A percentile compares a stretch with the other conserved stretches of the same genome.
phyloP scores from a whole-genome alignment of 2,329 filamentous ascomycete species.

The Ceratocystis eucalypticola region DNA sequence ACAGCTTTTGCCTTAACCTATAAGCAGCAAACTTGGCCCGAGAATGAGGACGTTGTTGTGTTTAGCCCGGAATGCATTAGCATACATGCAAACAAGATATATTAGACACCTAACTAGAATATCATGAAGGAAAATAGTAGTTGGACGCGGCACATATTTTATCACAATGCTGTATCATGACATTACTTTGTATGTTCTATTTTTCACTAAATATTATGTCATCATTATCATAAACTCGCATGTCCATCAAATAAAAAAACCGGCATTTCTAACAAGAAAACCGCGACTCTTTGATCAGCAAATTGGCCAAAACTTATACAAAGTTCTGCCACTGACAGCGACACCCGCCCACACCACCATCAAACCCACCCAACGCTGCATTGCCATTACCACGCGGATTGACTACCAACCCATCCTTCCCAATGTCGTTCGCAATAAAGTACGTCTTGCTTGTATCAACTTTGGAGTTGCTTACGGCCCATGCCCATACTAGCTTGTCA shows the following conservation, averaged over 20 bases:
- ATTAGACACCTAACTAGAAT: slow-evolving; percentile 24
- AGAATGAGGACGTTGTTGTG: slow-evolving; percentile 56
- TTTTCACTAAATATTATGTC: neutral
- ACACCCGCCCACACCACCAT: slow-evolving; percentile 51
- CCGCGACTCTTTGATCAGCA: neutral
- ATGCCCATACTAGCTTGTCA: slow-evolving; percentile 42
- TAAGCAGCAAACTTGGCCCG: slow-evolving; percentile 52
- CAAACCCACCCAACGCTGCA: slow-evolving; percentile 42
- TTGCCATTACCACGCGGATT: slow-evolving; percentile 37
- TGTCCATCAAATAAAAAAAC: too few relatives aligned
- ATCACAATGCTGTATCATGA: neutral
- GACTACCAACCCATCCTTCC: slow-evolving; percentile 37
- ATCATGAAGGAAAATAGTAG: slow-evolving; percentile 12
- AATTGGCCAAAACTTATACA: neutral
- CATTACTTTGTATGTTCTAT: neutral
- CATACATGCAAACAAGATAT: slow-evolving; percentile 38
- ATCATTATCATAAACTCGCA: too few relatives aligned
- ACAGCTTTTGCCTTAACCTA: slow-evolving; percentile 58
- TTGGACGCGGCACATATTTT: neutral
- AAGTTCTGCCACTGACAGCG: slow-evolving; percentile 46
- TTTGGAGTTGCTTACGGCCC: slow-evolving; percentile 36
- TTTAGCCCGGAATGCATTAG: slow-evolving; percentile 55
- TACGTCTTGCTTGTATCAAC: slow-evolving; percentile 32
- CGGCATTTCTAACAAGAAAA: slow-evolving; percentile 5
- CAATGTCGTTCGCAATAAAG: slow-evolving; percentile 37